Evolutionary conservation across 176 grass and related monocot species (phyloP).

Genomic region (Eleusine indica): DNA sequence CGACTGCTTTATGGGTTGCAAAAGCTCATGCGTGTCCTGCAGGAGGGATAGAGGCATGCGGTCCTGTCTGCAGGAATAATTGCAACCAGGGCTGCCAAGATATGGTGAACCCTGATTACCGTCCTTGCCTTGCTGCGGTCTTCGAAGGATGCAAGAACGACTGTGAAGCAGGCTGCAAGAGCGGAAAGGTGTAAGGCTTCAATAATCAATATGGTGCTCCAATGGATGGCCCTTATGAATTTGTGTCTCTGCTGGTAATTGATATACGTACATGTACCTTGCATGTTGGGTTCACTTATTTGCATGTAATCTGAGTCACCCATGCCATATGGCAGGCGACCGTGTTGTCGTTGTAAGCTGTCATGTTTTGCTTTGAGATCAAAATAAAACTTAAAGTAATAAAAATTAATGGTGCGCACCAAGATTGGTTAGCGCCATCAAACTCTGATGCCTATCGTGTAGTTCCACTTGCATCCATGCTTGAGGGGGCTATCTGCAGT

Average conservation of each 20-base stretch:
- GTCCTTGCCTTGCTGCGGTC: too few relatives aligned
- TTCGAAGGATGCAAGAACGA: neutral
- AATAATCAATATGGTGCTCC: too few relatives aligned
- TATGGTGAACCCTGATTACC: too few relatives aligned
- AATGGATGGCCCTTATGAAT: neutral
- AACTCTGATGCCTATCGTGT: too few relatives aligned
- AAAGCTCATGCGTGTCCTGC: neutral
- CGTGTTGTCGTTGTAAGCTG: neutral
- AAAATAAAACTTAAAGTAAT: neutral
- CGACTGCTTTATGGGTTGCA: rapidly evolving
- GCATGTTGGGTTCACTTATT: neutral
- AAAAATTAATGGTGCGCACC: too few relatives aligned
- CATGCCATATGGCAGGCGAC: neutral
- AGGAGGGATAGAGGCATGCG: neutral
- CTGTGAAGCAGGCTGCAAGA: neutral
- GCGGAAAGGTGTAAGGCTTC: neutral
- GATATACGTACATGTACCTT: neutral
- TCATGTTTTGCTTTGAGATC: neutral
- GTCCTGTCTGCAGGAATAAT: too few relatives aligned
- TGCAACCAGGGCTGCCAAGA: too few relatives aligned
- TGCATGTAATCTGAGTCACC: neutral
- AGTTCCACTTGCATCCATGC: too few relatives aligned
- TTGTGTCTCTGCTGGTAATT: neutral
- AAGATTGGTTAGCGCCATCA: too few relatives aligned
- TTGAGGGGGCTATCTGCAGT: too few relatives aligned